A percentile compares a stretch with the other conserved stretches of the same genome.
These are phyloP conservation scores for Arthrobotrys sphaeroides DNA, from an alignment of 2,329 filamentous ascomycete genomes.

Conservation along the genomic window DNA sequence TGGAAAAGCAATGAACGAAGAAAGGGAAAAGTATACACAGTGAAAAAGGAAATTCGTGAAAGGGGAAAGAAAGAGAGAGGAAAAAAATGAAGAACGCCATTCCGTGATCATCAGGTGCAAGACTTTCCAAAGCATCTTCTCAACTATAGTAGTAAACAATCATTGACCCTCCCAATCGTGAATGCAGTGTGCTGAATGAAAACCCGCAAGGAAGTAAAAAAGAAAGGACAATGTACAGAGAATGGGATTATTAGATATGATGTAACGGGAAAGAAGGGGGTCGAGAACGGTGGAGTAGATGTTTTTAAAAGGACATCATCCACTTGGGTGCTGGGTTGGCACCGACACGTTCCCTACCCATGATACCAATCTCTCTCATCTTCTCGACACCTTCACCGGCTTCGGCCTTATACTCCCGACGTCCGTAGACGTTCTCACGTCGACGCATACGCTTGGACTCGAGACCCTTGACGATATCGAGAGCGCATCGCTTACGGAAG, in stretches of 20 bases:
- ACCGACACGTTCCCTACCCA: constrained; percentile 69
- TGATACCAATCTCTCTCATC: constrained; percentile 89
- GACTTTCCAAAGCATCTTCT: constrained; percentile 25
- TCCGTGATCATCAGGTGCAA: constrained; percentile 53
- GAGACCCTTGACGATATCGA: constrained; percentile 95
- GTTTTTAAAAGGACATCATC: constrained; percentile 57
- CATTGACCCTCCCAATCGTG: constrained; percentile 51
- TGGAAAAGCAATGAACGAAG: constrained; percentile 1
- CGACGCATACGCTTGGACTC: constrained; percentile 93
- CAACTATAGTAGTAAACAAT: constrained; percentile 42
- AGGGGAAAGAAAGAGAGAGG: constrained; percentile 5
- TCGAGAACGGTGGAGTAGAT: neutral
- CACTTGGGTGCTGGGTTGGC: constrained; percentile 54
- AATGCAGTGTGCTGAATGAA: constrained; percentile 26
- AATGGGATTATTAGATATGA: constrained; percentile 29
- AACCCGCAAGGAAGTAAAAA: constrained; percentile 58
- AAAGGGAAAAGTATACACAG: constrained; percentile 25
- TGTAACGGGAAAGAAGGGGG: constrained; percentile 10
- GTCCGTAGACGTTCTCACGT: constrained; percentile 90
- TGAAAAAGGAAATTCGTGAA: constrained; percentile 45
- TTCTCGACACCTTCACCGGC: constrained; percentile 89
- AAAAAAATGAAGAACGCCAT: constrained; percentile 41
- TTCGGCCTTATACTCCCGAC: constrained; percentile 75
- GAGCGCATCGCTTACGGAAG: constrained; percentile 84
- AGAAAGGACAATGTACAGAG: constrained; percentile 47